Evolutionary conservation across 2,329 filamentous ascomycete genomes (phyloP).

Genomic region (Neonectria sp.): DNA sequence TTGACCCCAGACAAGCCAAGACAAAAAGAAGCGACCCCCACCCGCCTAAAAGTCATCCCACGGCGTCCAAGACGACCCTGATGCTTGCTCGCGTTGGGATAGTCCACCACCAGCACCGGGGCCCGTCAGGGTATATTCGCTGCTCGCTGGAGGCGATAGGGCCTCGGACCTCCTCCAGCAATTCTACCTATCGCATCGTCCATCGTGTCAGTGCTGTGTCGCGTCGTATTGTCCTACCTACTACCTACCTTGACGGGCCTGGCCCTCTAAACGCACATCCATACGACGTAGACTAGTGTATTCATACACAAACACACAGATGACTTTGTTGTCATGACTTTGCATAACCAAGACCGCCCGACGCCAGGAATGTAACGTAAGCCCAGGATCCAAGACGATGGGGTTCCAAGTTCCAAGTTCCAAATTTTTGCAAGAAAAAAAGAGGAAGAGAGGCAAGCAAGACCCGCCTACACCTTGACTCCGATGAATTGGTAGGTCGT

Average conservation of each 20-base stretch:
- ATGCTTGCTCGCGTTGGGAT: conserved; percentile 11
- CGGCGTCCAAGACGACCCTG: conserved; percentile 20
- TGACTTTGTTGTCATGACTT: conserved; percentile 1
- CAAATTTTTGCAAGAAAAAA: neutral
- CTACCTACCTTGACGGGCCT: neutral
- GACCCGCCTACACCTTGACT: neutral
- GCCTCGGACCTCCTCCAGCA: conserved; percentile 11
- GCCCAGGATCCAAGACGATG: conserved; percentile 11
- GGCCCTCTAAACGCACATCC: neutral
- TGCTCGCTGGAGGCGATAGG: conserved; percentile 10
- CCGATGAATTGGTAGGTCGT: neutral
- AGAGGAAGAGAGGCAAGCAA: neutral
- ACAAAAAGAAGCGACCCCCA: conserved; percentile 22
- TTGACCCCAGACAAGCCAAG: conserved; percentile 15
- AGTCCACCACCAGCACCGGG: neutral
- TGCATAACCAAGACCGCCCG: conserved; percentile 4
- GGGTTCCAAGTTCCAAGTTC: neutral
- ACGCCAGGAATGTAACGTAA: conserved; percentile 5
- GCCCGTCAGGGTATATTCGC: conserved; percentile 3
- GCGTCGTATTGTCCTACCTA: conserved; percentile 20
- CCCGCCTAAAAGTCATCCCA: conserved; percentile 22
- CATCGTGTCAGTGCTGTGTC: conserved; percentile 18
- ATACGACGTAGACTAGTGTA: neutral
- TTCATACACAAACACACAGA: too few relatives aligned
- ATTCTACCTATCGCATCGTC: conserved; percentile 23